Evolutionary conservation across 345 rosid genomes (phyloP).

Genomic region (Eucalyptus viminalis): DNA sequence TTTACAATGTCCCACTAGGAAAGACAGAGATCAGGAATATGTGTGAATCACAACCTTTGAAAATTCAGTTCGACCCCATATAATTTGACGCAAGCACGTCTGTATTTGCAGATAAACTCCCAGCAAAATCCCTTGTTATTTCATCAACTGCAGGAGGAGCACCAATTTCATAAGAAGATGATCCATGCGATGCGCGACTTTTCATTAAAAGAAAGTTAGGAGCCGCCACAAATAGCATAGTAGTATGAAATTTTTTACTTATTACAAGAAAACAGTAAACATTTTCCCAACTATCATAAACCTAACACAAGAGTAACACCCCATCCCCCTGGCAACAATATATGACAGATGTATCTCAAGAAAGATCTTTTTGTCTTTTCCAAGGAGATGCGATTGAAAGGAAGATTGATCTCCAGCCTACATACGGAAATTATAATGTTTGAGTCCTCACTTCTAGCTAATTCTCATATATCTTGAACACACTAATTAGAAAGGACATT

Average conservation of each 20-base stretch:
- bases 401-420: not conserved
- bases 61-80: conserved; percentile 32
- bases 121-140: conserved; percentile 12
- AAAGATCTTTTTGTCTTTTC: not conserved
- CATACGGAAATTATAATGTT: not conserved
- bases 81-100: conserved; percentile 28
- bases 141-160: conserved; percentile 7
- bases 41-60: conserved; percentile 43
- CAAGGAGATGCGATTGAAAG: not conserved
- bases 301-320: not conserved
- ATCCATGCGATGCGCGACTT: conserved; percentile 19
- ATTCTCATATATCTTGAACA: not conserved
- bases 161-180: conserved; percentile 32
- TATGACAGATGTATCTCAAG: not conserved
- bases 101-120: conserved; percentile 18
- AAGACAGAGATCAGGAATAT: not conserved
- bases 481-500: not conserved
- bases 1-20: not conserved
- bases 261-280: not conserved
- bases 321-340: not conserved
- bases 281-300: not conserved
- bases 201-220: conserved; percentile 12
- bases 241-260: not conserved
- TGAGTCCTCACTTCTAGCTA: not conserved
- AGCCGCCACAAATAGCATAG: not conserved